Evolutionary conservation across 345 rosid genomes (phyloP).

Genomic region (Syzygium oleosum): DNA sequence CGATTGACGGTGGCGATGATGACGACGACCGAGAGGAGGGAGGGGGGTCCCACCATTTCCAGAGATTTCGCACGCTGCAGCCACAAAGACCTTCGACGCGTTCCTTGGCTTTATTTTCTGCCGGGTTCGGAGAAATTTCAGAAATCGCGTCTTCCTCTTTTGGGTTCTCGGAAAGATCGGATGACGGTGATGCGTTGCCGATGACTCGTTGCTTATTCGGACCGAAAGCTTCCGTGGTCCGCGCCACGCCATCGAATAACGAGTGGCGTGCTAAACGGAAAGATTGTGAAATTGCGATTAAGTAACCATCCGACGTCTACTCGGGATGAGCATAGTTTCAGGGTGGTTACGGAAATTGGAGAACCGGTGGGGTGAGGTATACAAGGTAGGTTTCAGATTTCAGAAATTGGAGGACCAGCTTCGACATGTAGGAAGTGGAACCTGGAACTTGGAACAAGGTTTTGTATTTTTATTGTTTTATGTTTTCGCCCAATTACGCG

Average conservation of each 20-base stretch:
- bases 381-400: rapidly evolving
- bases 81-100: neutral
- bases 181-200: neutral
- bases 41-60: neutral
- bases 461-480: too few species aligned
- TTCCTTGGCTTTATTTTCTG: neutral
- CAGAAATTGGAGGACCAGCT: too few species aligned
- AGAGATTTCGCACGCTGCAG: neutral
- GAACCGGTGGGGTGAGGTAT: too few species aligned
- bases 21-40: neutral
- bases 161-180: neutral
- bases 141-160: neutral
- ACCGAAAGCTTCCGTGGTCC: neutral
- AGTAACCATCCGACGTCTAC: too few species aligned
- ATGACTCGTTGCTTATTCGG: neutral
- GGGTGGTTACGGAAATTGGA: too few species aligned
- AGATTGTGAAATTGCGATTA: too few species aligned
- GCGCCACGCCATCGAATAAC: too few species aligned
- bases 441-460: too few species aligned
- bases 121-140: neutral
- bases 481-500: too few species aligned
- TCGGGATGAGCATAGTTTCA: too few species aligned
- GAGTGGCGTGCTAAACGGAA: too few species aligned
- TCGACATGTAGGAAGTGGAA: too few species aligned
- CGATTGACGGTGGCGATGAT: neutral